phyloP scores from a whole-genome alignment of 1,284 basidiomycete genomes.

The Moesziomyces parantarcticus region DNA sequence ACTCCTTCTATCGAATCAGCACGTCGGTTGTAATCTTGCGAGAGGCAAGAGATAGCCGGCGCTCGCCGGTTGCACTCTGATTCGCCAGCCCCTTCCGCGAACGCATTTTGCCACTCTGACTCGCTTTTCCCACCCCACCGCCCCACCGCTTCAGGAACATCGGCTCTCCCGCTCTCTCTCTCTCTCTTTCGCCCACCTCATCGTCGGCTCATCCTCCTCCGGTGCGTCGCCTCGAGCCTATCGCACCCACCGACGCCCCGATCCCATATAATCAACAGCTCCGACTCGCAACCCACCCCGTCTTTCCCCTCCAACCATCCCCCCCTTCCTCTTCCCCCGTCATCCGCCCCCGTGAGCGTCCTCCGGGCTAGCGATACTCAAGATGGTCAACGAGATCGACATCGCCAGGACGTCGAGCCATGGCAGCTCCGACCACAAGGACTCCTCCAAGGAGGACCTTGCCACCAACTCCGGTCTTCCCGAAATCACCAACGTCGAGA shows the following conservation, averaged over 20 bases:
- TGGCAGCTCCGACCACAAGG: conserved; percentile 31
- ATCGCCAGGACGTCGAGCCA: conserved; percentile 25
- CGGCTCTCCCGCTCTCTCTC: no score
- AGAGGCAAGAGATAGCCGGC: background rate
- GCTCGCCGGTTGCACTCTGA: conserved; percentile 1
- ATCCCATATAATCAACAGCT: no score
- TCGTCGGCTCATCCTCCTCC: no score
- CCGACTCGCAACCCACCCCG: background rate
- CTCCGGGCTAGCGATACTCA: conserved; percentile 6
- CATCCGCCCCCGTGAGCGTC: conserved; percentile 6
- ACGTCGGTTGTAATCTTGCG: background rate
- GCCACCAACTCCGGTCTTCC: conserved; percentile 9
- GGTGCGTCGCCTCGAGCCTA: no score
- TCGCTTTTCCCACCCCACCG: no score
- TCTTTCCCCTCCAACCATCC: background rate
- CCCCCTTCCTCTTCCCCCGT: background rate
- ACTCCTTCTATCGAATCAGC: conserved; percentile 4
- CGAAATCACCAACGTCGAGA: conserved; percentile 47
- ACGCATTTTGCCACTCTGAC: no score
- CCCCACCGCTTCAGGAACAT: no score
- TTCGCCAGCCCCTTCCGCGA: background rate
- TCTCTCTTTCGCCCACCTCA: no score
- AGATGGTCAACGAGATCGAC: conserved; percentile 42
- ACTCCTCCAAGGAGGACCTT: conserved; percentile 39
- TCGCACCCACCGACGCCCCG: no score